Conservation (phyloP, 352 stramenopile species). For the Pythium phragmitis region DNA sequence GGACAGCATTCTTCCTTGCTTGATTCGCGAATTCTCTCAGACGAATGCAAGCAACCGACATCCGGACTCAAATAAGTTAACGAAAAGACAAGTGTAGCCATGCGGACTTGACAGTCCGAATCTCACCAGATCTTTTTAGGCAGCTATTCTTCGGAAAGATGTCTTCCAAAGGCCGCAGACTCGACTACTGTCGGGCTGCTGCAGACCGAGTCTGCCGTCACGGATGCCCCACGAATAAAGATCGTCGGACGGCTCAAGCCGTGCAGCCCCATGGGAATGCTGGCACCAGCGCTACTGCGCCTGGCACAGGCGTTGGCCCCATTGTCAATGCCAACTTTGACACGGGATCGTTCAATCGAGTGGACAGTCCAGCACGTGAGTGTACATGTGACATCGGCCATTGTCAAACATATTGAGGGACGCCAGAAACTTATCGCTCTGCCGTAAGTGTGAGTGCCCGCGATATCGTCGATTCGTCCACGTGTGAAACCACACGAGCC, state of each 20-base stretch:
- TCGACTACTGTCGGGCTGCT: too few species aligned
- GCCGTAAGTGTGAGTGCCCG: too few species aligned
- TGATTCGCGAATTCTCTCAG: neutral
- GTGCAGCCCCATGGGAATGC: too few species aligned
- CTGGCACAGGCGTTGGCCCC: neutral
- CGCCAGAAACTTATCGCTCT: neutral
- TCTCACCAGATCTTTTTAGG: neutral
- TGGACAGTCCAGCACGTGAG: neutral
- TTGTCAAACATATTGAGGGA: neutral
- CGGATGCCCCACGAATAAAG: too few species aligned
- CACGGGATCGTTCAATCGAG: conserved; percentile 4
- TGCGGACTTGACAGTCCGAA: neutral
- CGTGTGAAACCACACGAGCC: neutral
- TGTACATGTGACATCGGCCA: conserved; percentile 1
- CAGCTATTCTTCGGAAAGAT: too few species aligned
- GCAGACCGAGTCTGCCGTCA: too few species aligned
- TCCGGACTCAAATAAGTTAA: conserved; percentile 1
- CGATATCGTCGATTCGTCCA: neutral
- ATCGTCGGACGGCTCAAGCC: too few species aligned
- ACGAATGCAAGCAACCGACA: neutral
- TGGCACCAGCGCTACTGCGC: neutral
- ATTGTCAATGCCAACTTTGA: neutral
- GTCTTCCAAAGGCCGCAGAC: too few species aligned
- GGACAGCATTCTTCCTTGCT: conserved; percentile 49
- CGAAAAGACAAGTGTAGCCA: neutral